Evolutionary conservation across 208 protist genomes (phyloP), one percentile per base, ranked within the genome.

Genomic region (Leishmania tarentolae): DNA sequence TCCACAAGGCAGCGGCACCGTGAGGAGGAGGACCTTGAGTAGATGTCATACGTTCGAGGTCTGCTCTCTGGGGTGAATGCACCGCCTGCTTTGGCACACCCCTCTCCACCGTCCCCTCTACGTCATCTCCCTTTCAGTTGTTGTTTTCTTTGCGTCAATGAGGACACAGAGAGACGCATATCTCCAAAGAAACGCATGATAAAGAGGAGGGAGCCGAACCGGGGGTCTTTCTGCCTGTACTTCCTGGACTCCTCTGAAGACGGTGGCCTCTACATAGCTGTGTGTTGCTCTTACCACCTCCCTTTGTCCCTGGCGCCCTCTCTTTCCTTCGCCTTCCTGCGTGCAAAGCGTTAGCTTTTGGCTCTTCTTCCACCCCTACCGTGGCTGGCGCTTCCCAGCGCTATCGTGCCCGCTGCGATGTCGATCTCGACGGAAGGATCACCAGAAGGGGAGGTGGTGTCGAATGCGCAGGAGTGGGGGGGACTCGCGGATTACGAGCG

Each of bases 401-500:
- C 44, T 52, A 35, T 5, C 47, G 42, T 9, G 40, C 21, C 28
- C 50, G 46, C 50, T 40, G 47, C 21, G 71, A 78, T 78, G 75
- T 71, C 63, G 44, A n/a, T 76, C 28, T 42, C 76, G 65, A 76
- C 50, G 68, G 28, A 40, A 21, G 44, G 76, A 37, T 7, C 42
- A 11, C 75, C 53, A 28, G 81, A 82, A 13, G 65, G 70, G n/a
- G 53, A 47, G 37, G 53, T 19, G 8, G 59, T 37, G 15, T 42
- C 63, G n/a, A 71, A 52, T n/a, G 78, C 81, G 46, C 76, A 86
- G 59, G 80, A 83, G 76, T 97, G 93, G 93, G 75, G 56, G 50
- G 77, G 84, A 4, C 86, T 97, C 75, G 83, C 91, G 4, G 88
- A 95, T 35, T 97, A 97, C 78, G 94, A 97, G 80, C 86, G 84